Percentiles rank a stretch among this genome's conserved stretches.
Conservation (phyloP, 2,329 filamentous ascomycete genomes). For the Neocucurbitaria cava region DNA sequence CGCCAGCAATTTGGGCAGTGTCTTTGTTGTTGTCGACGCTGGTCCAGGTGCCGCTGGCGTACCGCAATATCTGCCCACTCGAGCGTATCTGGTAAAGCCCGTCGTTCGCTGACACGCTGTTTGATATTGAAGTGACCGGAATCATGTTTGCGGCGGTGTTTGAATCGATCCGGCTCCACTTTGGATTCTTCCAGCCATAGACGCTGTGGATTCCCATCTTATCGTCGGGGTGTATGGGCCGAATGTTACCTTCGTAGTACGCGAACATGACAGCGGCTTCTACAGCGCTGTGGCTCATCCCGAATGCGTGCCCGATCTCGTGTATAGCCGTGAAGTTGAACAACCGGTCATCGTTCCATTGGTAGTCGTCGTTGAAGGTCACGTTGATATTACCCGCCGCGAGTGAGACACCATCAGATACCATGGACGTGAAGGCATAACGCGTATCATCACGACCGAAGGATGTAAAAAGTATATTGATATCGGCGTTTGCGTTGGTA, state of each 20-base stretch:
- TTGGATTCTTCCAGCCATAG: slow-evolving; percentile 38
- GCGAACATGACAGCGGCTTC: slow-evolving; percentile 39
- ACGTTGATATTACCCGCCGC: slow-evolving; percentile 36
- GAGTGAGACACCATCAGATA: slow-evolving; percentile 28
- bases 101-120: slow-evolving; percentile 14
- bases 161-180: slow-evolving; percentile 31
- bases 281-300: slow-evolving; percentile 37
- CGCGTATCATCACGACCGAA: slow-evolving; percentile 28
- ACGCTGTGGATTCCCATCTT: slow-evolving; percentile 35
- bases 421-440: slow-evolving; percentile 36
- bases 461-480: slow-evolving; percentile 31
- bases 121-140: slow-evolving; percentile 23
- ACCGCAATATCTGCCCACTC: slow-evolving; percentile 32
- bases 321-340: slow-evolving; percentile 38
- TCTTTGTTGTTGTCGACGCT: slow-evolving; percentile 33
- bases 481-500: slow-evolving; percentile 25
- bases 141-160: slow-evolving; percentile 24
- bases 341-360: slow-evolving; percentile 34
- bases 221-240: slow-evolving; percentile 34
- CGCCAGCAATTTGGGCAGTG: slow-evolving; percentile 35
- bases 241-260: slow-evolving; percentile 32
- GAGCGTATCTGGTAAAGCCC: slow-evolving; percentile 39
- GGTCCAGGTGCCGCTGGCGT: slow-evolving; percentile 24
- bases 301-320: slow-evolving; percentile 39
- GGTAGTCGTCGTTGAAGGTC: slow-evolving; percentile 39